Base-by-base conservation (phyloP, 805 yeast genomes). In the Spathaspora gorwiae region DNA sequence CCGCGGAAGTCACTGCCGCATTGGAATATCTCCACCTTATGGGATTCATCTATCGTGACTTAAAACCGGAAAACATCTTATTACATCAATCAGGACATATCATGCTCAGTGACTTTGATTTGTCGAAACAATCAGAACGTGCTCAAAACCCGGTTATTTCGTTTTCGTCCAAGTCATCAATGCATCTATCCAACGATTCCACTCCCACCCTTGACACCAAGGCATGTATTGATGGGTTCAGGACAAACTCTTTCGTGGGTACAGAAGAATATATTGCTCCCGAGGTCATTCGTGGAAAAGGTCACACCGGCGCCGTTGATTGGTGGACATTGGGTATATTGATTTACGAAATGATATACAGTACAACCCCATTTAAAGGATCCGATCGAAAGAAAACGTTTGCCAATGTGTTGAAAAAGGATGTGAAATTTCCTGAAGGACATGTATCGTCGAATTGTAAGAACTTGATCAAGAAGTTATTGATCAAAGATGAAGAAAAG, bases 251-350 rank as follows among this genome's bases (percentile, higher is more conserved):
- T 1, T 94, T 94, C 72, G 99, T 94, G 32, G 99, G 99, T 1
- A 94, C 99, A 0, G 99, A 94, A 61, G 99, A 94, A 61, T 94
- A 94, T 63, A 90, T 94, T 57, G 98, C 99, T 0, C 99, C 99
- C 0, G 99, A 94, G 59, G 99, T 94, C 5, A 94, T 94, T 44
- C 74, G 94, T 62, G 98, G 98, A 1, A 87, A 90, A 55, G 99
- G 99, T 1, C 99, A 94, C 57, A 92, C 98, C 1, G 84, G 92
- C 7, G 97, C 98, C 0, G 99, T 94, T 13, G 99, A 94, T 64
- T 94, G 99, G 99, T 94, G 99, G 99, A 94, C 99, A 0, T 70
- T 94, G 52, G 99, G 99, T 3, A 90, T 94, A 15, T 75, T 94
- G 56, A 72, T 90, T 24, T 95, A 81, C 64, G 99, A 94, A 61